A percentile compares a stretch with the other conserved stretches of the same genome.
Evolutionary conservation across 2,329 filamentous ascomycete species (phyloP).

Genomic region (Thelonectria rubi): DNA sequence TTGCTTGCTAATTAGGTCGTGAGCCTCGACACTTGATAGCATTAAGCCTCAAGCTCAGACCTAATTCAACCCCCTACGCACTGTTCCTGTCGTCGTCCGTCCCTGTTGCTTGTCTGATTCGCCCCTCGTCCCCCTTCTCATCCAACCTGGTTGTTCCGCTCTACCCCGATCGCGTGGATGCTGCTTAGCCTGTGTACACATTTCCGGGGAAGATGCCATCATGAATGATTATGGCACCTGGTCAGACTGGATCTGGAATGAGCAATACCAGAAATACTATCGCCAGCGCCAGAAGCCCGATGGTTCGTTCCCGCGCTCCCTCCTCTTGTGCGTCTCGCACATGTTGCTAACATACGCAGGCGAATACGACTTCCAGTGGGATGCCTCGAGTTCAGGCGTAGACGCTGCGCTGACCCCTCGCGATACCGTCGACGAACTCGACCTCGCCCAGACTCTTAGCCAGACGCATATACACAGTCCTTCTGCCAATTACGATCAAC

Average conservation of each 20-base stretch:
- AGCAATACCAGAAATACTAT: conserved; percentile 41
- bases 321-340: background rate
- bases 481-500: conserved; percentile 28
- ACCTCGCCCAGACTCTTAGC: conserved; percentile 36
- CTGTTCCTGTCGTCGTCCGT: conserved; percentile 2
- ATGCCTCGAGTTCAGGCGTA: conserved; percentile 24
- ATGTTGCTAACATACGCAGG: conserved; percentile 34
- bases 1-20: conserved; percentile 20
- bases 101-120: conserved; percentile 10
- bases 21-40: conserved; percentile 22
- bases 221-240: conserved; percentile 40
- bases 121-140: background rate
- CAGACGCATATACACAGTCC: conserved; percentile 32
- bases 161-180: conserved; percentile 10
- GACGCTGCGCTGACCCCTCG: conserved; percentile 37
- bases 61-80: conserved; percentile 12
- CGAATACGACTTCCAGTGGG: conserved; percentile 40
- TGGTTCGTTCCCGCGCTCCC: conserved; percentile 37
- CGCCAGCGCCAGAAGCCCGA: conserved; percentile 41
- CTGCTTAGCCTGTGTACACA: conserved; percentile 20
- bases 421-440: conserved; percentile 36
- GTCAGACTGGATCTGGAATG: conserved; percentile 44
- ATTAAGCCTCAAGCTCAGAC: conserved; percentile 25
- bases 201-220: conserved; percentile 41
- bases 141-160: background rate